Evolutionary conservation across 1,284 basidiomycete genomes (phyloP).

Genomic region (Grifola frondosa): DNA sequence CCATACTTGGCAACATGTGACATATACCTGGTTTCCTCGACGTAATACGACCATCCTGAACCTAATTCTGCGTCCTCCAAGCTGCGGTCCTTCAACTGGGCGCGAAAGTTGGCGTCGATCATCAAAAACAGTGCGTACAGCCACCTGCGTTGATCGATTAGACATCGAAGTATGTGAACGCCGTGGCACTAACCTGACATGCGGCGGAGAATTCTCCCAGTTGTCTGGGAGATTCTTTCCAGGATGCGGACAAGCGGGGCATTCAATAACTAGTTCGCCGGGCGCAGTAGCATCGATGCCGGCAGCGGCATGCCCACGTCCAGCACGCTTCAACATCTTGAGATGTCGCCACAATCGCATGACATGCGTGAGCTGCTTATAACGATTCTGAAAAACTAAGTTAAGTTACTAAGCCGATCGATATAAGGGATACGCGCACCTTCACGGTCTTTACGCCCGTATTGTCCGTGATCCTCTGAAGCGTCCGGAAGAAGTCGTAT

Average conservation of each 20-base stretch:
- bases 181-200: slow-evolving; percentile 7
- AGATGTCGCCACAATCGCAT: slow-evolving; percentile 18
- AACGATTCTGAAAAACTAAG: slow-evolving; percentile 9
- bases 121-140: slow-evolving; percentile 23
- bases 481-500: slow-evolving; percentile 12
- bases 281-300: slow-evolving; percentile 7
- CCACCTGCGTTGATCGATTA: slow-evolving; percentile 12
- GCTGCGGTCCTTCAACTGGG: slow-evolving; percentile 19
- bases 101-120: slow-evolving; percentile 27
- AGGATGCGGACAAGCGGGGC: slow-evolving; percentile 30
- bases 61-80: slow-evolving; percentile 16
- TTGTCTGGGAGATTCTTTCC: slow-evolving; percentile 20
- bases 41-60: slow-evolving; percentile 24
- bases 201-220: slow-evolving; percentile 17
- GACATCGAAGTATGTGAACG: background rate
- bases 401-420: no score
- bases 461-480: slow-evolving; percentile 12
- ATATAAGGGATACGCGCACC: no score
- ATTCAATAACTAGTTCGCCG: slow-evolving; percentile 23
- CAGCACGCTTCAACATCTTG: slow-evolving; percentile 23
- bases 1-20: slow-evolving; percentile 5
- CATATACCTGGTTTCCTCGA: slow-evolving; percentile 11
- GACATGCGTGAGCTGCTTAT: slow-evolving; percentile 4
- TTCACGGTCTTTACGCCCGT: background rate
- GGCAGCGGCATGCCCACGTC: slow-evolving; percentile 20